Evolutionary conservation across 768 basidiomycete genomes (phyloP), one percentile per base, ranked within the genome.

Genomic region (Boletus rubropictus): DNA sequence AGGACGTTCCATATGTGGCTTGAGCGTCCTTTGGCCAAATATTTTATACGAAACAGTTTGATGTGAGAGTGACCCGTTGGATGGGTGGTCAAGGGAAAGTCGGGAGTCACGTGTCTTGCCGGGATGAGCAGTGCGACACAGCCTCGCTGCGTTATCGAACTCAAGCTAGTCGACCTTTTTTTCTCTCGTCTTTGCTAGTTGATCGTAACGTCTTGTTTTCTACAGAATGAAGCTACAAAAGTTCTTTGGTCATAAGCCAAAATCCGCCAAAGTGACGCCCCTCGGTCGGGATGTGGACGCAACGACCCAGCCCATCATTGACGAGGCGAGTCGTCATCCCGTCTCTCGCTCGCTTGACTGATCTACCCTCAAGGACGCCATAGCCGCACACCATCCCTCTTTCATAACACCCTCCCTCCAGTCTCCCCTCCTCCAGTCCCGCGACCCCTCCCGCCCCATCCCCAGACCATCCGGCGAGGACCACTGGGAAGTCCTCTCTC

Each of bases 161-260:
- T 39, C 2, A 17, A 4, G 36, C 14, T 21, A n/a, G 42, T 52
- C 21, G 50, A n/a, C 39, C 9, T 5, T 17, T 25, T 18, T 49
- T 49, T 40, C 36, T n/a, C 5, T 27, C 9, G 8, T 28, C 14
- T 5, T 31, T 38, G 25, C 17, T n/a, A 38, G 15, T 32, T 17
- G n/a, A 22, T 39, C 28, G 37, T 29, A n/a, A n/a, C n/a, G n/a
- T n/a, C n/a, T n/a, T n/a, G n/a, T n/a, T 21, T 20, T 36, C 18
- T 18, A 35, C 20, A 25, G 58, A 31, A 83, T 82, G 81, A 82
- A 77, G 70, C 41, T 63, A 0, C 62, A 63, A 55, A 82, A 75
- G 67, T 64, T 84, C 35, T 83, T 84, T 48, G 69, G 70, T 21
- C 68, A 71, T 60, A 82, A 78, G 56, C 53, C 59, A 46, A 79